Evolutionary conservation across 129 eudicot genomes (phyloP).

Genomic region (Rutidosis leptorrhynchoides): DNA sequence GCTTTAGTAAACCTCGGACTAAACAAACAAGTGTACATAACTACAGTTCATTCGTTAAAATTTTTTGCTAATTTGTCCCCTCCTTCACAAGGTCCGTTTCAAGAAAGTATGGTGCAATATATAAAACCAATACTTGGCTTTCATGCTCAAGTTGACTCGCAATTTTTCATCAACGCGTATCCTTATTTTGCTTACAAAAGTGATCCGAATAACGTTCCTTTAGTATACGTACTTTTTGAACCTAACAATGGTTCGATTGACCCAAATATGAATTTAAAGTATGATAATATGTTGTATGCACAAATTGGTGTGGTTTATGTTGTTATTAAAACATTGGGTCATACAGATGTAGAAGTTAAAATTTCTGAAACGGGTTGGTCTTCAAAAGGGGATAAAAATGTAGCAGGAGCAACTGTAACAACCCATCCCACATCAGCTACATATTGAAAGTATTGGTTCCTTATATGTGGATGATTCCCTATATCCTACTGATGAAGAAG

Average conservation of each 20-base stretch:
- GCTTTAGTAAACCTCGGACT: constrained; percentile 70
- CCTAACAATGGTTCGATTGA: constrained; percentile 66
- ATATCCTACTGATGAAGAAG: too few relatives aligned
- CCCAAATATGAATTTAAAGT: constrained; percentile 57
- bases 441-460: too few relatives aligned
- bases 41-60: constrained; percentile 76
- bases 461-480: too few relatives aligned
- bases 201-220: constrained; percentile 47
- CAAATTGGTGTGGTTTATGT: constrained; percentile 92
- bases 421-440: too few relatives aligned
- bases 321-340: constrained; percentile 84
- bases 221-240: constrained; percentile 72
- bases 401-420: constrained; percentile 75
- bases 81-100: constrained; percentile 81
- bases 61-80: constrained; percentile 67
- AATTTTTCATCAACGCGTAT: constrained; percentile 80
- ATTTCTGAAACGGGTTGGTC: constrained; percentile 99
- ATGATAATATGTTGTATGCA: constrained; percentile 97
- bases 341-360: constrained; percentile 55
- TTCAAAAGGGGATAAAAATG: constrained; percentile 81
- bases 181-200: constrained; percentile 90
- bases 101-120: constrained; percentile 52
- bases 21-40: constrained; percentile 53
- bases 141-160: constrained; percentile 65
- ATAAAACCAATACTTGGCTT: constrained; percentile 64